Evolutionary conservation across 164 flowering plant species (phyloP).

Genomic region (Sedum album): DNA sequence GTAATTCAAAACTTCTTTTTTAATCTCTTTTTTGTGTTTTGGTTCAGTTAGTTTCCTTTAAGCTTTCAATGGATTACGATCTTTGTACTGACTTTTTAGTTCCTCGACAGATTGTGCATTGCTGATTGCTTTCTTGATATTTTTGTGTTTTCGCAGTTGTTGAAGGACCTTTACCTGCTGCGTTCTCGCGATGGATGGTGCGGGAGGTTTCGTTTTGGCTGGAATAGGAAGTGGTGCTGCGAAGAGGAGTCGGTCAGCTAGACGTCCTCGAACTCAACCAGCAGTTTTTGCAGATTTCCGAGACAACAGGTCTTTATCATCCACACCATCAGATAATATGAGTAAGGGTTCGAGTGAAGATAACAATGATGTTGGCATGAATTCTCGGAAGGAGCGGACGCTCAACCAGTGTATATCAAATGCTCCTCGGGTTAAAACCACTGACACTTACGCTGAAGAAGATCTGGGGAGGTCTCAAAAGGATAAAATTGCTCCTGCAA

Average conservation of each 20-base stretch:
- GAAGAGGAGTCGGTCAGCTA: conserved; percentile 42
- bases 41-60: no score
- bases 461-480: conserved; percentile 34
- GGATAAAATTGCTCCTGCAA: conserved; percentile 44
- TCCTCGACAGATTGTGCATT: no score
- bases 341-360: conserved; percentile 37
- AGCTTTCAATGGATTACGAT: no score
- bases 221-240: conserved; percentile 29
- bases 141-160: not conserved
- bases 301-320: conserved; percentile 33
- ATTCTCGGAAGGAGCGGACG: conserved; percentile 29
- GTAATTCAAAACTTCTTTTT: no score
- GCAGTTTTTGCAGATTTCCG: conserved; percentile 24
- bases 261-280: conserved; percentile 55
- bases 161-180: not conserved
- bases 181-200: conserved; percentile 28
- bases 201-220: conserved; percentile 24
- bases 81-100: no score
- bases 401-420: conserved; percentile 28
- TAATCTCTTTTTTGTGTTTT: no score
- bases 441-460: conserved; percentile 16
- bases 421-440: conserved; percentile 16
- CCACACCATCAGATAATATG: conserved; percentile 41
- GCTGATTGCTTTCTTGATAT: no score
- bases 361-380: conserved; percentile 20